These are phyloP conservation scores for Daedaleopsis sinensis DNA, from an alignment of 768 basidiomycete species.

Conservation along the genomic window DNA sequence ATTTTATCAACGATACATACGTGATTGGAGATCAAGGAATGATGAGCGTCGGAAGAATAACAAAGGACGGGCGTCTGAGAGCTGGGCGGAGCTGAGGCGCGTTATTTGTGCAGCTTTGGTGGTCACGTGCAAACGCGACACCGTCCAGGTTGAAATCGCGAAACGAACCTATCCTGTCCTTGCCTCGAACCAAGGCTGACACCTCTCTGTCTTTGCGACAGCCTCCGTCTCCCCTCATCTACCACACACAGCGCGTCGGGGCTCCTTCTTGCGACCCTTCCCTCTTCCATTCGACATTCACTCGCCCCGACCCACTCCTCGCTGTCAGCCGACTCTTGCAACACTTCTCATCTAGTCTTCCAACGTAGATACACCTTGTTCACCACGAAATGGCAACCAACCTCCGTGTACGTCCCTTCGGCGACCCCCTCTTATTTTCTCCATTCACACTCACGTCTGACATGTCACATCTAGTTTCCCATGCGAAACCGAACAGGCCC, in stretches of 20 bases:
- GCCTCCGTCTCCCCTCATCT: constrained; percentile 25
- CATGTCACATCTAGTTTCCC: constrained; percentile 51
- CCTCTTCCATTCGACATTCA: constrained; percentile 29
- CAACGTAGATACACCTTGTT: constrained; percentile 20
- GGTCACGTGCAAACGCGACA: constrained; percentile 43
- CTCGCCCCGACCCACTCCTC: constrained; percentile 20
- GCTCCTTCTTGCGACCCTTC: constrained; percentile 31
- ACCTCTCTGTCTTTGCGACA: constrained; percentile 27
- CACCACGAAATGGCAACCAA: constrained; percentile 55
- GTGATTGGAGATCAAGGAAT: constrained; percentile 22
- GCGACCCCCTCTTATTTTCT: constrained; percentile 6
- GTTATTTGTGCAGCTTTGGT: constrained; percentile 34
- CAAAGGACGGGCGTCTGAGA: neutral
- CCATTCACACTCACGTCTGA: neutral
- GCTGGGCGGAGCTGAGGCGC: constrained; percentile 20
- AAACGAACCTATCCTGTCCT: constrained; percentile 30
- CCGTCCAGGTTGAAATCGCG: constrained; percentile 28
- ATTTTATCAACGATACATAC: constrained; percentile 6
- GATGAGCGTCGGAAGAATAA: constrained; percentile 15
- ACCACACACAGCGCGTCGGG: constrained; percentile 32
- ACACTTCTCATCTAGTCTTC: constrained; percentile 21
- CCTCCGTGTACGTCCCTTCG: constrained; percentile 52
- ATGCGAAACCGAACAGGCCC: constrained; percentile 65
- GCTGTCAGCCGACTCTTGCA: constrained; percentile 24
- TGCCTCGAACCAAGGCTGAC: constrained; percentile 39